Conservation (phyloP, 306 rosid genomes). For the Vachellia collinsii region DNA sequence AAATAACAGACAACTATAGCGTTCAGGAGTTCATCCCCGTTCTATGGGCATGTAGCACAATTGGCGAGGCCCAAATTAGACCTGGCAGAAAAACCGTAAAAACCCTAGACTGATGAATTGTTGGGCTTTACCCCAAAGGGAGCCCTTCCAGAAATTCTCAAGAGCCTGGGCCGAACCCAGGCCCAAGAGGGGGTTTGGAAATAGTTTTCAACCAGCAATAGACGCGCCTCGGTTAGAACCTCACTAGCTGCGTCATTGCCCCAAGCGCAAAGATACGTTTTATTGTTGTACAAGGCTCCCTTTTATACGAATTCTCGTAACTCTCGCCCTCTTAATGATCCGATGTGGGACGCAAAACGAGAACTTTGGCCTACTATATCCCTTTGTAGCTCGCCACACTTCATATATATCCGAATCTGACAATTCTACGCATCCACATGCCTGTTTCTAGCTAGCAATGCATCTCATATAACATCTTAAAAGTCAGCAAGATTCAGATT, state of each 20-base stretch:
- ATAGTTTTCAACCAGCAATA: too few species aligned
- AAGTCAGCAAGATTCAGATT: background rate
- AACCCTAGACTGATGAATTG: background rate
- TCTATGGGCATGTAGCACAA: too few species aligned
- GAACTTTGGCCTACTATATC: background rate
- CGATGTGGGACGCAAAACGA: conserved; percentile 1
- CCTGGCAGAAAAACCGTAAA: too few species aligned
- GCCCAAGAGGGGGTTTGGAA: too few species aligned
- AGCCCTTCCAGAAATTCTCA: conserved; percentile 26
- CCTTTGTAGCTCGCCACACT: background rate
- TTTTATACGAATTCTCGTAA: background rate
- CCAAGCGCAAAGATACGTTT: background rate
- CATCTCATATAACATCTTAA: background rate
- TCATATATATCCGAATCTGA: background rate
- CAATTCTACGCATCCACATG: background rate
- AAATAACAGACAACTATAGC: too few species aligned
- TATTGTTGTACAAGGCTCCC: fast-evolving
- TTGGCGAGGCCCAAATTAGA: too few species aligned
- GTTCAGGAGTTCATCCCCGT: too few species aligned
- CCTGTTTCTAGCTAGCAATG: background rate
- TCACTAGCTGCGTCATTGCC: too few species aligned
- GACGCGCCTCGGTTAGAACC: too few species aligned
- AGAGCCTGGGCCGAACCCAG: conserved; percentile 20
- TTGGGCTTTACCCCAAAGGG: background rate
- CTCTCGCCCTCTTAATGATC: background rate